A percentile compares a stretch with the other conserved stretches of the same genome.
Evolutionary conservation across 225 moss, liverwort and hornwort species (phyloP).

Genomic region (Antitrichia curtipendula): DNA sequence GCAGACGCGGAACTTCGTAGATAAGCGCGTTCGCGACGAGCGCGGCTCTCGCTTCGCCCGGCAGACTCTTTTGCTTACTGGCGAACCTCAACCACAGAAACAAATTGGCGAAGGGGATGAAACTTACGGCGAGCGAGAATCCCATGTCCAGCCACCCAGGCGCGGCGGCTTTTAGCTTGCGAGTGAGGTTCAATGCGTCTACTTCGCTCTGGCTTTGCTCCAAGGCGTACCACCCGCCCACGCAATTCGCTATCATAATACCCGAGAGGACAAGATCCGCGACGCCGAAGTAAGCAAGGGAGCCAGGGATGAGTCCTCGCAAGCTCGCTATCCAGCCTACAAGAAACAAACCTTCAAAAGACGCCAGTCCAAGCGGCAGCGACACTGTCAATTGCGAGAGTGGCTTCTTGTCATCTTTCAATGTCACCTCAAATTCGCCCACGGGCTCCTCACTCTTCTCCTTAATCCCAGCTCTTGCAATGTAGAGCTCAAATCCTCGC

Average conservation of each 20-base stretch:
- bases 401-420: slow-evolving; percentile 7
- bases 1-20: slow-evolving; percentile 52
- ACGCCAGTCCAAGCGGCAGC: slow-evolving; percentile 40
- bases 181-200: neutral
- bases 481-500: neutral
- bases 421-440: slow-evolving; percentile 10
- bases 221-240: slow-evolving; percentile 59
- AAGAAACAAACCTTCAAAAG: slow-evolving; percentile 39
- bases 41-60: slow-evolving; percentile 20
- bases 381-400: slow-evolving; percentile 32
- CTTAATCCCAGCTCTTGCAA: slow-evolving; percentile 11
- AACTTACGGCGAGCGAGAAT: slow-evolving; percentile 26
- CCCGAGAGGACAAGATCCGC: slow-evolving; percentile 53
- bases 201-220: slow-evolving; percentile 32
- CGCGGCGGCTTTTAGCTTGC: slow-evolving; percentile 12
- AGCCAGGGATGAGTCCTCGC: slow-evolving; percentile 29
- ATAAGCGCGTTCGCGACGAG: slow-evolving; percentile 61
- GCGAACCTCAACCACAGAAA: slow-evolving; percentile 53
- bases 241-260: slow-evolving; percentile 55
- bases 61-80: slow-evolving; percentile 3
- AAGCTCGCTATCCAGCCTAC: slow-evolving; percentile 41
- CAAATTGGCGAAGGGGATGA: slow-evolving; percentile 64
- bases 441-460: slow-evolving; percentile 20
- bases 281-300: slow-evolving; percentile 25
- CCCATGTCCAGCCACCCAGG: slow-evolving; percentile 35